Evolutionary conservation across 129 eudicot genomes (phyloP).

Genomic region (Tagetes patula): DNA sequence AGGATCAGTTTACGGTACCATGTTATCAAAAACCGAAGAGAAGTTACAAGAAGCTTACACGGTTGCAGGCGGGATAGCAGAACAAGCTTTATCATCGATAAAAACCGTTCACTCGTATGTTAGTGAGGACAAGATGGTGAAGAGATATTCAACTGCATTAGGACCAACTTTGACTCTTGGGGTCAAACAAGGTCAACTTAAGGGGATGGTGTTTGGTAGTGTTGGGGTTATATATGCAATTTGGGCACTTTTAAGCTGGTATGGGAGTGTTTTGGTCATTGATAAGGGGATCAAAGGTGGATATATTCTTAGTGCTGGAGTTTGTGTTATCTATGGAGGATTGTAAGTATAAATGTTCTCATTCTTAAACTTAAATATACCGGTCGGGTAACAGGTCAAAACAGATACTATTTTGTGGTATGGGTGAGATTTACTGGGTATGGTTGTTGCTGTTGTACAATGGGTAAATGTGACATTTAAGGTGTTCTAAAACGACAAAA

Average conservation of each 20-base stretch:
- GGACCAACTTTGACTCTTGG: constrained; percentile 42
- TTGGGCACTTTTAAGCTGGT: constrained; percentile 51
- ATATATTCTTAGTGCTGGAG: constrained; percentile 38
- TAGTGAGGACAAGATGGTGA: constrained; percentile 44
- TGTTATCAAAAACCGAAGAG: constrained; percentile 26
- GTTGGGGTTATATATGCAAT: constrained; percentile 44
- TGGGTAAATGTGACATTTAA: not conserved
- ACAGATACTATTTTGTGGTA: not conserved
- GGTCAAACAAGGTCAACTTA: constrained; percentile 46
- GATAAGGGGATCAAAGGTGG: constrained; percentile 49
- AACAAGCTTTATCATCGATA: constrained; percentile 50
- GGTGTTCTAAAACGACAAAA: not conserved
- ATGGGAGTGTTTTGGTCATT: constrained; percentile 46
- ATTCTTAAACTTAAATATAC: not conserved
- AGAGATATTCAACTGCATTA: constrained; percentile 38
- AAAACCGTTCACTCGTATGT: constrained; percentile 50
- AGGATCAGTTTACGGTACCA: constrained; percentile 38
- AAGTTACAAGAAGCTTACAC: constrained; percentile 45
- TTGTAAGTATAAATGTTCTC: constrained; percentile 32
- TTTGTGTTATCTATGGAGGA: constrained; percentile 48
- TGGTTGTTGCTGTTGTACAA: not conserved
- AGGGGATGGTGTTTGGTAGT: constrained; percentile 48
- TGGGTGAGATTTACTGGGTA: too few relatives aligned
- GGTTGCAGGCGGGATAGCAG: constrained; percentile 44
- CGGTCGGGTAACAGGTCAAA: not conserved